These are phyloP conservation scores for Mortierella antarctica DNA, from an alignment of 192 early-diverging fungal genomes.

Conservation along the genomic window DNA sequence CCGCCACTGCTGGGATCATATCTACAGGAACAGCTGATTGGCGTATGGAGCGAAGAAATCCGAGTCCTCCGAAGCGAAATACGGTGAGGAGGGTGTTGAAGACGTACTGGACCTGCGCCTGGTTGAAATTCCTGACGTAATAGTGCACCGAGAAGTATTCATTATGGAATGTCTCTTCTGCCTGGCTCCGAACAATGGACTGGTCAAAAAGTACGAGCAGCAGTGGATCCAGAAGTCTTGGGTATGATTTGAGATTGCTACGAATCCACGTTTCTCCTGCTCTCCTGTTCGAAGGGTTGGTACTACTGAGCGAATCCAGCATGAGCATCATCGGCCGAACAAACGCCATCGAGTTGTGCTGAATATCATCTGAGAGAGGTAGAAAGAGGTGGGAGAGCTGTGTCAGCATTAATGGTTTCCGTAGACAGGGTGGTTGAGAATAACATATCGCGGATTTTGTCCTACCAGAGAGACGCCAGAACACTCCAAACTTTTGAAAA, in stretches of 20 bases:
- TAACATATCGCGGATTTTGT: not conserved
- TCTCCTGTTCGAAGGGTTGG: constrained; percentile 62
- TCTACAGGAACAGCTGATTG: constrained; percentile 29
- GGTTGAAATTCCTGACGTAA: constrained; percentile 72
- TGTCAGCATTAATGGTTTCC: not conserved
- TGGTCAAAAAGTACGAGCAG: constrained; percentile 60
- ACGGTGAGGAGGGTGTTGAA: constrained; percentile 65
- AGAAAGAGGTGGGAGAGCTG: not conserved
- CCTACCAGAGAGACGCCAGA: constrained; percentile 73
- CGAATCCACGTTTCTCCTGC: constrained; percentile 80
- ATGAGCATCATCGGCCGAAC: constrained; percentile 82
- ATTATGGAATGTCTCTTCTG: constrained; percentile 49
- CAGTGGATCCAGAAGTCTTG: constrained; percentile 70
- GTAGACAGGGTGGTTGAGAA: not conserved
- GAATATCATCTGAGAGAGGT: constrained; percentile 39
- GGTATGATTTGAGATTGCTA: constrained; percentile 69
- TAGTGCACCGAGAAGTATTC: constrained; percentile 57
- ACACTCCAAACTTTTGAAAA: constrained; percentile 74
- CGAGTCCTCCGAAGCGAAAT: constrained; percentile 64
- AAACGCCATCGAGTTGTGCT: constrained; percentile 62
- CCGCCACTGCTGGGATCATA: constrained; percentile 20
- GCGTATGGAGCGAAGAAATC: constrained; percentile 63
- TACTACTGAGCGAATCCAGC: constrained; percentile 74
- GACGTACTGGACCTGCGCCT: constrained; percentile 74
- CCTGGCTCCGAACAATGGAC: constrained; percentile 51